Base-by-base conservation (phyloP, 2,329 filamentous ascomycete species). In the Hypomyces perniciosus region DNA sequence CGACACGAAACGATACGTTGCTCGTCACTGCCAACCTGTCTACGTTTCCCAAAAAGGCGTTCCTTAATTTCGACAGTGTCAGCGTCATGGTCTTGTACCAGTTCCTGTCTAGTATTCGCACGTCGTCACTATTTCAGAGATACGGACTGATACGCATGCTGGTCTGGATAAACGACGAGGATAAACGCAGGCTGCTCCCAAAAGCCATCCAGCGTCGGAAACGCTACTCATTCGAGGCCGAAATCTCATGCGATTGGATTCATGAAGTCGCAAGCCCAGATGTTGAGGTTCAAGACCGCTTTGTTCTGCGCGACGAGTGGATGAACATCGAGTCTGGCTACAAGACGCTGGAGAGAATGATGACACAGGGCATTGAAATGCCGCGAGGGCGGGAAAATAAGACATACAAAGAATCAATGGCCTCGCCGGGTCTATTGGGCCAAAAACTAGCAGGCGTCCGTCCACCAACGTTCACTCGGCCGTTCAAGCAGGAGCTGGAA, bases 61-160 rank as follows among this genome's bases (percentile, higher is more conserved):
- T 75, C 57, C 70, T 69, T 29, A 64, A 64, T 28, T 81, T 84
- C 61, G 67, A 79, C 31, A 83, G 81, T 57, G 64, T 86, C 53
- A 75, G 76, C 46, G 67, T 71, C 51, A 72, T 86, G 50, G 67
- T 87, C 1, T 62, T 85, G 1, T 77, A 81, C 61, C 82, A 87
- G 61, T 77, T 88, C 51, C 72, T 84, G 58, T 71, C 68, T 40
- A 74, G 78, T 46, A 79, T 87, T 49, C 75, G 81, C 54, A 70
- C 74, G 2, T 74, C 81, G 45, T 67, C 73, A 0, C 72, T 85
- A 0, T 80, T 95, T 58, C 86, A 96, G 59, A 73, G 75, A 29
- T 91, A 90, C 63, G 92, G 92, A 3, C 78, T 84, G 13, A 84
- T 95, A 3, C 83, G 90, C 44, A 85, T 92, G 73, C 75, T 97